Evolutionary conservation across 2,329 filamentous ascomycete species (phyloP).

Genomic region (Diaporthe citri): DNA sequence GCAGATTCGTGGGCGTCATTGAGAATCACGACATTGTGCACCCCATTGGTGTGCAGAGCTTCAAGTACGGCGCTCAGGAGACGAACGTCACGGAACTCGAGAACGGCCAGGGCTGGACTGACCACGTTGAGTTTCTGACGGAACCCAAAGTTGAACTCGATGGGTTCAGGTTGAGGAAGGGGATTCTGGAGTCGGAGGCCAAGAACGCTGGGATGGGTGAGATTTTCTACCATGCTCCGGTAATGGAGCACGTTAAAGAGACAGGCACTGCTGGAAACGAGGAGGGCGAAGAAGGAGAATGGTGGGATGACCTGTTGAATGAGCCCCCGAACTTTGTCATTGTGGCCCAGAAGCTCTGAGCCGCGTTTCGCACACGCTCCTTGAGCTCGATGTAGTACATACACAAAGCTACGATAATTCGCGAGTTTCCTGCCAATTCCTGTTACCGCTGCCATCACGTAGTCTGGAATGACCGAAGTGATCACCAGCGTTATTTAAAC

Average conservation of each 20-base stretch:
- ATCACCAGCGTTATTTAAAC: too few species aligned
- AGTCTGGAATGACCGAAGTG: too few species aligned
- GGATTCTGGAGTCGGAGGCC: background rate
- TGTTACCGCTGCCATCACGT: too few species aligned
- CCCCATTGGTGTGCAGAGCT: background rate
- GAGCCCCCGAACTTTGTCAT: conserved; percentile 13
- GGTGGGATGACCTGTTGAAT: conserved; percentile 6
- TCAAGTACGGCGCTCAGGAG: conserved; percentile 12
- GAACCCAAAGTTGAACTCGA: background rate
- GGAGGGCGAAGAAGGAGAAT: background rate
- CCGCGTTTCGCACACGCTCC: accelerated
- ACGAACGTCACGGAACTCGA: background rate
- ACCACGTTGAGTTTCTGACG: conserved; percentile 6
- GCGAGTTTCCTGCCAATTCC: too few species aligned
- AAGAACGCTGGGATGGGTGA: background rate
- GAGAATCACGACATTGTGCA: conserved; percentile 15
- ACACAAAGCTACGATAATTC: too few species aligned
- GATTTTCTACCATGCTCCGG: background rate
- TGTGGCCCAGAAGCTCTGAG: background rate
- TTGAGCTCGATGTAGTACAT: too few species aligned
- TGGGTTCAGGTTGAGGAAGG: conserved; percentile 17
- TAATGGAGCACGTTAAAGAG: background rate
- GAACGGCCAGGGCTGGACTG: background rate
- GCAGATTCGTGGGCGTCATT: background rate
- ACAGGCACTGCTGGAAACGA: accelerated